Evolutionary conservation across 148 eudicot species (phyloP).

Genomic region (Arbutus unedo): DNA sequence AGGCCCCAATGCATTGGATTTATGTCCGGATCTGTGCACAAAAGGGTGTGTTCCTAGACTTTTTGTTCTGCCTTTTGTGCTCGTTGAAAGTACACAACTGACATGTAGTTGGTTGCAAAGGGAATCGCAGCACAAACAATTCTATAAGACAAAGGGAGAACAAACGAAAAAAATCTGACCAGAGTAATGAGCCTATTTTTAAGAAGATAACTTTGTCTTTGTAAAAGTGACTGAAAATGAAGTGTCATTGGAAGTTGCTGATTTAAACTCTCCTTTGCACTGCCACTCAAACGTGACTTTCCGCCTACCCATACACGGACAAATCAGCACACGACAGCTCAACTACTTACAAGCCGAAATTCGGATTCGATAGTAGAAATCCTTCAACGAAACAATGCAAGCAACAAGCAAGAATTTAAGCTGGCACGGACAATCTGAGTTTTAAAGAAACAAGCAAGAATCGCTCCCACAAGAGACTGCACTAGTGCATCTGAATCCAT

Average conservation of each 20-base stretch:
- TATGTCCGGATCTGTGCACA: too few relatives aligned
- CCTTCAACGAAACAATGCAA: neutral
- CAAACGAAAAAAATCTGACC: neutral
- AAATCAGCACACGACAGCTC: neutral
- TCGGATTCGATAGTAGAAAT: neutral
- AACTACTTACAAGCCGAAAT: neutral
- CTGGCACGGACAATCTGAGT: too few relatives aligned
- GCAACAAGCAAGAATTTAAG: too few relatives aligned
- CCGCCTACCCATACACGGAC: neutral
- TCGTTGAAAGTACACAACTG: constrained; percentile 31
- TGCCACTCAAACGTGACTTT: neutral
- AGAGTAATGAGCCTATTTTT: neutral
- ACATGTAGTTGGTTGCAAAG: neutral
- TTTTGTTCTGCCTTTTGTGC: constrained; percentile 95
- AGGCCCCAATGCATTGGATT: too few relatives aligned
- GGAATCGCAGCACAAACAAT: neutral
- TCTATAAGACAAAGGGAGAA: neutral
- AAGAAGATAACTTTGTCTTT: neutral
- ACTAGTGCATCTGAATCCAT: neutral
- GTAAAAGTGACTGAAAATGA: neutral
- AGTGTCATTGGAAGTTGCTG: neutral
- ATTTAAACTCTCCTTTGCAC: neutral
- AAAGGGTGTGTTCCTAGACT: too few relatives aligned
- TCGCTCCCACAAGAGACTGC: neutral
- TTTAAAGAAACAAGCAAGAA: neutral